Conservation (phyloP, 1,284 basidiomycete species). For the Naganishia albida region DNA sequence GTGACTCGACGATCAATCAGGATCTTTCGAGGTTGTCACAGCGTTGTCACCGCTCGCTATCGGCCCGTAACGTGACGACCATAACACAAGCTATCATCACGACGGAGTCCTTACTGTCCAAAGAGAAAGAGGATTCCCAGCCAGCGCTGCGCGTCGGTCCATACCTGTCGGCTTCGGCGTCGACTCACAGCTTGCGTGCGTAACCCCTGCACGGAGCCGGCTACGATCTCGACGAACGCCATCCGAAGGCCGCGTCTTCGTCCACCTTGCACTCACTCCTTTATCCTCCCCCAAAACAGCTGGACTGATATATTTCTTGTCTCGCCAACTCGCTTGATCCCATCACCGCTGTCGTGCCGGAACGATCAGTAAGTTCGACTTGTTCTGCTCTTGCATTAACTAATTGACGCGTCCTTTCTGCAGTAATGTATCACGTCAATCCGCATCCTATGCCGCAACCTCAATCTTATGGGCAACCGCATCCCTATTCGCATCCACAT, state of each 20-base stretch:
- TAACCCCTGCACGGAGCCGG: too few species aligned
- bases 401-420: neutral
- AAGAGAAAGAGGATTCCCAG: too few species aligned
- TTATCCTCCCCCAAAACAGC: conserved; percentile 8
- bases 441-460: conserved; percentile 1
- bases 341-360: neutral
- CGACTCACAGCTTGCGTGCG: neutral
- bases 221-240: too few species aligned
- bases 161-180: too few species aligned
- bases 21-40: neutral
- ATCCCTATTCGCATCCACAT: neutral
- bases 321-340: neutral
- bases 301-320: conserved; percentile 19
- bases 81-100: too few species aligned
- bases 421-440: conserved; percentile 21
- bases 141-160: too few species aligned
- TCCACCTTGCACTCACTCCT: conserved; percentile 8
- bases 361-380: conserved; percentile 7
- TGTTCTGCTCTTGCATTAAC: neutral
- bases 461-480: neutral
- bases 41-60: neutral
- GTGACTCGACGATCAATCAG: neutral
- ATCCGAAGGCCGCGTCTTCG: conserved; percentile 2
- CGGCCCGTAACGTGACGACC: too few species aligned
- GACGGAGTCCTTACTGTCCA: too few species aligned